A percentile compares a stretch with the other conserved stretches of the same genome.
Evolutionary conservation across 1,284 basidiomycete species (phyloP).

Genomic region (Austroboletus novae-zelandiae): DNA sequence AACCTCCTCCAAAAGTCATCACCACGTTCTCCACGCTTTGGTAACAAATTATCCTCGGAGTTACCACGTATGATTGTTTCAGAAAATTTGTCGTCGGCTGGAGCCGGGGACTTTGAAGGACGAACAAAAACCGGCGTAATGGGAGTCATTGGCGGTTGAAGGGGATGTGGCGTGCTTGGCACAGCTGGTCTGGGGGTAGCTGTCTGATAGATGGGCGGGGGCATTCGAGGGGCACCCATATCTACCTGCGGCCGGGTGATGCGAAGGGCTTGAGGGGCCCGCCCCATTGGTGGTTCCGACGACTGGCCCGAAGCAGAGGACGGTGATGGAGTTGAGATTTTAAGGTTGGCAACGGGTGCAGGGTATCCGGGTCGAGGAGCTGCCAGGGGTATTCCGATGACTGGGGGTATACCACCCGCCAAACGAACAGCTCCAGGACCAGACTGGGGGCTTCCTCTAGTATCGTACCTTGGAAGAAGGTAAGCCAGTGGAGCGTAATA

Average conservation of each 20-base stretch:
- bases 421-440: slow-evolving; percentile 52
- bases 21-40: slow-evolving; percentile 63
- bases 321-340: slow-evolving; percentile 47
- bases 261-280: slow-evolving; percentile 36
- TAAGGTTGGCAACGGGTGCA: slow-evolving; percentile 61
- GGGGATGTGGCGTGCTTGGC: slow-evolving; percentile 60
- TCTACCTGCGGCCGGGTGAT: slow-evolving; percentile 24
- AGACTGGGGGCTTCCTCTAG: slow-evolving; percentile 51
- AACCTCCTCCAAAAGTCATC: slow-evolving; percentile 85
- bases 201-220: slow-evolving; percentile 36
- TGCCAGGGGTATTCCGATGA: slow-evolving; percentile 48
- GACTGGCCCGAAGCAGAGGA: slow-evolving; percentile 36
- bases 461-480: slow-evolving; percentile 51
- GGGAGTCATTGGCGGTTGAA: slow-evolving; percentile 72
- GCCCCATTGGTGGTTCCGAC: slow-evolving; percentile 39
- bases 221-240: slow-evolving; percentile 24
- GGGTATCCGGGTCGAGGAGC: slow-evolving; percentile 72
- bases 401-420: slow-evolving; percentile 39
- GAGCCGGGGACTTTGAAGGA: slow-evolving; percentile 45
- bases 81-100: slow-evolving; percentile 50
- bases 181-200: slow-evolving; percentile 32
- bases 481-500: slow-evolving; percentile 6
- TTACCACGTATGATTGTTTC: slow-evolving; percentile 64
- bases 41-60: slow-evolving; percentile 64
- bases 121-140: slow-evolving; percentile 75